phyloP scores from a whole-genome alignment of 2,329 filamentous ascomycete genomes.

The Aspergillus jensenii region DNA sequence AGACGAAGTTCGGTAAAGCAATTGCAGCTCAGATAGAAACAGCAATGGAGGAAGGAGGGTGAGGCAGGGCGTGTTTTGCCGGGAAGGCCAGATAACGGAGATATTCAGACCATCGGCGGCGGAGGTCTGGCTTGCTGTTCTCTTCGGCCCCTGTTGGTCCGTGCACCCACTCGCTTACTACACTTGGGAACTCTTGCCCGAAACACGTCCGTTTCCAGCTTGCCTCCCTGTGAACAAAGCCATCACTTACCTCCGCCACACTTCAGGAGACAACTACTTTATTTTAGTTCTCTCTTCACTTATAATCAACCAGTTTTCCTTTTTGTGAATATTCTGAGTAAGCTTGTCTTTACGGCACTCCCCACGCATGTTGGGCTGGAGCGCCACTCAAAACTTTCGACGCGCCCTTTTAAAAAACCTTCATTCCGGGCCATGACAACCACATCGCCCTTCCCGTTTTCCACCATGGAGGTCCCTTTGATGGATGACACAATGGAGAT shows the following conservation, averaged over 20 bases:
- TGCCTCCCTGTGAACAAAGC: background rate
- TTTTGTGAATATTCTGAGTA: background rate
- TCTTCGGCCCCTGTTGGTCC: slow-evolving; percentile 35
- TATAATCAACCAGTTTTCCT: background rate
- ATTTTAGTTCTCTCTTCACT: background rate
- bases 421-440: slow-evolving; percentile 34
- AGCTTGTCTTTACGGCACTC: background rate
- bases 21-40: slow-evolving; percentile 5
- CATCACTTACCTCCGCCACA: slow-evolving; percentile 1
- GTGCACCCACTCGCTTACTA: slow-evolving; percentile 41
- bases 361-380: slow-evolving; percentile 8
- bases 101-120: slow-evolving; percentile 17
- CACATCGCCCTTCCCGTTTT: slow-evolving; percentile 27
- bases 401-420: slow-evolving; percentile 16
- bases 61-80: slow-evolving; percentile 11
- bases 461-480: slow-evolving; percentile 38
- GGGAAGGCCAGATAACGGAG: slow-evolving; percentile 13
- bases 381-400: slow-evolving; percentile 22
- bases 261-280: background rate
- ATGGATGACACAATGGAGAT: slow-evolving; percentile 47
- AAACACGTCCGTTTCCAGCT: slow-evolving; percentile 21
- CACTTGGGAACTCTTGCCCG: slow-evolving; percentile 1
- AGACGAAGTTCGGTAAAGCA: background rate
- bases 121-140: slow-evolving; percentile 40
- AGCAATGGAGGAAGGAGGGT: slow-evolving; percentile 3